Evolutionary conservation across 1,139 yeast genomes (phyloP), one percentile per base, ranked within the genome.

Genomic region (Blastobotrys ciferrii): DNA sequence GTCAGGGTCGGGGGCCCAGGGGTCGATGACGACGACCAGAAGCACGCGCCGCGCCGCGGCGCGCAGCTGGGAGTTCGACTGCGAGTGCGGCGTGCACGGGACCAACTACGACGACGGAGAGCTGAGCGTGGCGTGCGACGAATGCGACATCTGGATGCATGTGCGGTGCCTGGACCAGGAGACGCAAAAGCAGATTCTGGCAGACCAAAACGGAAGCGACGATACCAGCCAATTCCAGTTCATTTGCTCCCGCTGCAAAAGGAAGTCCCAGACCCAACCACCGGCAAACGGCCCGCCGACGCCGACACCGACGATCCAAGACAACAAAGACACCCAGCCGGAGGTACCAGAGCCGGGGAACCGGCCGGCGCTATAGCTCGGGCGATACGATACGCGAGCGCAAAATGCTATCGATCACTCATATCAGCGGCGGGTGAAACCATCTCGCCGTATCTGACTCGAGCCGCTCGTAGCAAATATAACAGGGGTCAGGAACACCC

Each of bases 61-160:
- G 9, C 28, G 41, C 32, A 37, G 43, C 15, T 72, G 75, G 75
- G 58, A 63, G 32, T 72, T 72, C 58, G 74, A 72, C 49, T 72
- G 76, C 50, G 53, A 58, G 32, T 72, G 76, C 53, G 75, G 75
- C 12, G 61, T 63, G 12, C 59, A 61, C 47, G 72, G 73, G 35
- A 63, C 62, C 39, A 71, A 71, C 53, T 69, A 65, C 52, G 73
- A 68, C 42, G 75, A 71, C 43, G 74, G 72, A 5, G 63, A 58
- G 31, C 61, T 65, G 45, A 56, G 66, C 36, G 66, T 71, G 20
- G 65, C 63, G 38, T 72, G 76, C 53, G 72, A 67, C 31, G 54
- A 65, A 47, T 72, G 76, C 53, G 64, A 61, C 17, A 67, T 72
- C 45, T 72, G 76, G 75, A 67, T 70, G 62, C 76, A 72, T 52